phyloP scores from a whole-genome alignment of 2,329 filamentous ascomycete species.

The Cladophialophora exuberans region DNA sequence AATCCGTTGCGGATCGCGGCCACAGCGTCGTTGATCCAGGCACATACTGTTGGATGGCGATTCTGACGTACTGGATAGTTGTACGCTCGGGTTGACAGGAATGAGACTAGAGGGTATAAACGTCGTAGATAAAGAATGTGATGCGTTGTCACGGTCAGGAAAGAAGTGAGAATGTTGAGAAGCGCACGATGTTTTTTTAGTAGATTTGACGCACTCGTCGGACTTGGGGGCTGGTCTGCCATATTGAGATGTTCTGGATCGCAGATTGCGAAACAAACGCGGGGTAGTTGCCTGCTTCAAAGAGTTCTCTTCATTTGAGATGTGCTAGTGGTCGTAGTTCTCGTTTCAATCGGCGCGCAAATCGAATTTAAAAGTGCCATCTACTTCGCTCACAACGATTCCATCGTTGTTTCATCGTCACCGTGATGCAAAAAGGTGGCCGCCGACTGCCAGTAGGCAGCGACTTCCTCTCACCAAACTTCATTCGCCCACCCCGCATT shows the following conservation, averaged over 20 bases:
- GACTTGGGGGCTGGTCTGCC: conserved; percentile 19
- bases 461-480: no score
- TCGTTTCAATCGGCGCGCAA: no score
- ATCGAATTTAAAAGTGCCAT: not conserved
- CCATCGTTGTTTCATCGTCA: no score
- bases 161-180: conserved; percentile 68
- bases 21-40: conserved; percentile 82
- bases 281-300: no score
- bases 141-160: conserved; percentile 81
- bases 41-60: conserved; percentile 81
- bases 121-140: conserved; percentile 80
- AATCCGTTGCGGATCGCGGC: conserved; percentile 72
- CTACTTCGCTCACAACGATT: not conserved
- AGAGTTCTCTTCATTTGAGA: not conserved
- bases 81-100: conserved; percentile 78
- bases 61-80: conserved; percentile 84
- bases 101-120: conserved; percentile 77
- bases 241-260: conserved; percentile 8
- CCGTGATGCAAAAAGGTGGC: no score
- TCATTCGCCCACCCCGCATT: no score
- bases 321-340: no score
- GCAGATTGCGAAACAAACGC: no score
- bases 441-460: no score
- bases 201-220: conserved; percentile 41
- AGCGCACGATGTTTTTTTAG: conserved; percentile 46